Base-by-base conservation (phyloP, 1,139 yeast species). In the Debaryomyces nepalensis region DNA sequence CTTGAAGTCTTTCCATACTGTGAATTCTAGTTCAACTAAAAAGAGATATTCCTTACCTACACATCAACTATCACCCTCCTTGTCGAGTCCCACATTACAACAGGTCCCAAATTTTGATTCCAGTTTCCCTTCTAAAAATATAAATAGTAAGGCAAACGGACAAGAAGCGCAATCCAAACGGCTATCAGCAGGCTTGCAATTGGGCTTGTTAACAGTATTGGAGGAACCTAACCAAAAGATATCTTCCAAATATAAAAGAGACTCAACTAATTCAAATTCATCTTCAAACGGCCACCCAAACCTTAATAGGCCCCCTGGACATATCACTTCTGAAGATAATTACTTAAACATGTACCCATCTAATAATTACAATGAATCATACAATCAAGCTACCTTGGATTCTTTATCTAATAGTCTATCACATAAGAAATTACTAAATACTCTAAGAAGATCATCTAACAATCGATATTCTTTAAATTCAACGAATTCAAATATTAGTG, bases 141-240 rank as follows among this genome's bases (percentile, higher is more conserved):
- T 4, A 14, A 33, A 34, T 35, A 40, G 46, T 31, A 39, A 37
- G 42, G 39, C 23, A 12, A 24, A 26, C 19, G 30, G 29, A 19
- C 14, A 30, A 16, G 64, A 60, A 3, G 62, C 59, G 51, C 59
- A 62, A 42, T 59, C 60, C 37, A 68, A 66, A 30, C 52, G 75
- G 26, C 50, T 61, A 27, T 70, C 76, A 2, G 59, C 68, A 1
- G 77, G 78, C 1, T 54, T 73, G 23, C 74, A 63, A 45, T 50
- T 72, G n/a, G 73, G 75, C 1, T 53, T 73, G 26, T 52, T 71
- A 22, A 71, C 77, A 1, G 77, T 73, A 1, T 54, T 69, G 42
- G 76, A 71, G 52, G 71, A 70, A 33, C 61, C 61, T 4, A 16
- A 16, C 6, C 24, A 30, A 5, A 16, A 15, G 10, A 16, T 10